A percentile compares a stretch with the other conserved stretches of the same genome.
Evolutionary conservation across 495 filamentous ascomycete genomes (phyloP).

Genomic region (Trichoderma asperelloides): DNA sequence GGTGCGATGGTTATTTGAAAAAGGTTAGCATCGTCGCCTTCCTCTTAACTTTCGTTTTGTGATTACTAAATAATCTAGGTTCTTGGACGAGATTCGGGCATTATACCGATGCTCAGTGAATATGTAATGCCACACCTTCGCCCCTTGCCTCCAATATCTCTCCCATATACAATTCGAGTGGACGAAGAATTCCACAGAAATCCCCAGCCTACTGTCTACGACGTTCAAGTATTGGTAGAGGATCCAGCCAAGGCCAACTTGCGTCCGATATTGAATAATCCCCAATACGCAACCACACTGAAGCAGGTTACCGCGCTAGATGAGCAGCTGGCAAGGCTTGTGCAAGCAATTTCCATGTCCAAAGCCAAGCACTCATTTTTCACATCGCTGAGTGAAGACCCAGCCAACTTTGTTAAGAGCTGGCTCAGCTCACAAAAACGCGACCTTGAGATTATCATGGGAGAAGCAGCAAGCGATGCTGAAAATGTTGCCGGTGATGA

Average conservation of each 20-base stretch:
- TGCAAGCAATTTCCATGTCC: slow-evolving; percentile 67
- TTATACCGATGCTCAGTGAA: slow-evolving; percentile 83
- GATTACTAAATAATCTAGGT: slow-evolving; percentile 41
- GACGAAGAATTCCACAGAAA: slow-evolving; percentile 71
- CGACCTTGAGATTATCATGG: slow-evolving; percentile 82
- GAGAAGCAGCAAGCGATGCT: slow-evolving; percentile 64
- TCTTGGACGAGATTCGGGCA: slow-evolving; percentile 67
- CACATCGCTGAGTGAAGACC: slow-evolving; percentile 64
- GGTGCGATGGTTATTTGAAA: slow-evolving; percentile 74
- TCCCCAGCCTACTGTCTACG: slow-evolving; percentile 69
- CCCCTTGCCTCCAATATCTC: slow-evolving; percentile 70
- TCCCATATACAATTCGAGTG: slow-evolving; percentile 88
- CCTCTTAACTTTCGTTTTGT: not conserved
- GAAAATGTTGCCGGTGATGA: slow-evolving; percentile 48
- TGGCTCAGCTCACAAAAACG: slow-evolving; percentile 85
- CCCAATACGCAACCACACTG: slow-evolving; percentile 51
- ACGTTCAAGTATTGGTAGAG: slow-evolving; percentile 75
- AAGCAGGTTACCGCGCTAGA: slow-evolving; percentile 65
- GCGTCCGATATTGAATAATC: slow-evolving; percentile 47
- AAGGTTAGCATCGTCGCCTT: slow-evolving; percentile 44
- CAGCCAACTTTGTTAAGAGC: slow-evolving; percentile 65
- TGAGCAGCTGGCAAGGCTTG: slow-evolving; percentile 69
- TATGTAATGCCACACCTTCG: slow-evolving; percentile 64
- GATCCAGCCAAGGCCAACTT: slow-evolving; percentile 68
- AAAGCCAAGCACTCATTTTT: slow-evolving; percentile 85